Conservation (phyloP, 306 rosid species). For the Vigna radiata region DNA sequence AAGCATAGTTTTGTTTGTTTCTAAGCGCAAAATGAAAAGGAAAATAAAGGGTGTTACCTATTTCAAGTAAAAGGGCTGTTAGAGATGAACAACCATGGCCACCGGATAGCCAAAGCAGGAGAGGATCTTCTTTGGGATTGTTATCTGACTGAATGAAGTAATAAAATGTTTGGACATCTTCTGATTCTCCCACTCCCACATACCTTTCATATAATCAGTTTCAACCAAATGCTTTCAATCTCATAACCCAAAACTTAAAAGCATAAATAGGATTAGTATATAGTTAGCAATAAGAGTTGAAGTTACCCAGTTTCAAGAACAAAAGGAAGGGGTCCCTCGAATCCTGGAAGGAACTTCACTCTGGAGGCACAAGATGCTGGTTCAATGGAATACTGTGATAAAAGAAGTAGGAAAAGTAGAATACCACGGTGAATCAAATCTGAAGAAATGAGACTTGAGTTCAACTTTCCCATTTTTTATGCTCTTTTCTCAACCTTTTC, state of each 20-base stretch:
- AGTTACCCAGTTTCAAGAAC: conserved; percentile 68
- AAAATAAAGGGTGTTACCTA: no score
- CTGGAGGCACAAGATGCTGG: conserved; percentile 24
- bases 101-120: no score
- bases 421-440: not conserved
- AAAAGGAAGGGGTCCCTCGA: conserved; percentile 70
- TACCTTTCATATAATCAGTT: no score
- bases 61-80: no score
- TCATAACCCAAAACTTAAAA: no score
- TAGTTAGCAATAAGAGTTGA: not conserved
- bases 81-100: no score
- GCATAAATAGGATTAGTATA: no score
- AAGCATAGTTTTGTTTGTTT: no score
- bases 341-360: conserved; percentile 69
- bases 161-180: not conserved
- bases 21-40: no score
- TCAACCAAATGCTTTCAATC: no score
- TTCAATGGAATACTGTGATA: conserved; percentile 14
- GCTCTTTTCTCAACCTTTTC: no score
- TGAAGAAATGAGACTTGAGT: not conserved
- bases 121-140: conserved; percentile 44
- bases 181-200: no score
- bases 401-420: conserved; percentile 22
- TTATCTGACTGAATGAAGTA: conserved; percentile 67
- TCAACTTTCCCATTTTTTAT: conserved; percentile 31